Base-by-base conservation (phyloP, 805 yeast genomes). In the Lipomyces japonicus region DNA sequence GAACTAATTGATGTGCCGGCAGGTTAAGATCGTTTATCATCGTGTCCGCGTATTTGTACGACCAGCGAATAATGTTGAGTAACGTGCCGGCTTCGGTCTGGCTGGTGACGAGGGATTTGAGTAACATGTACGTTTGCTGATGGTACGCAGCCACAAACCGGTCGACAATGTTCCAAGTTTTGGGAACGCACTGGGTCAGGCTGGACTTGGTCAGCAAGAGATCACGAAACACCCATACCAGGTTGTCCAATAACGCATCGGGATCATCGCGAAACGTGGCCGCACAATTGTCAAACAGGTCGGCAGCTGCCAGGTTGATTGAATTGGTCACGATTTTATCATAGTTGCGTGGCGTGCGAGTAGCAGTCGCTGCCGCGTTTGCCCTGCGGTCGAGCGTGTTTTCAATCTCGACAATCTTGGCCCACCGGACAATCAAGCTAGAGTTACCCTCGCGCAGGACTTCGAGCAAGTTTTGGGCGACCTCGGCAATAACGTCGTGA, bases 161-260 rank as follows among this genome's bases (percentile, higher is more conserved):
- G 22, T 75, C 71, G 61, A 82, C 79, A 30, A 91, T 73, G 41
- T 80, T 73, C 97, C 97, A 93, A 48, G 76, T 72, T 18, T 63
- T 62, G 0, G 97, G 96, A 53, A 86, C 81, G 44, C 82, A 74
- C 12, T 71, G 71, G 1, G 73, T 66, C 22, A 87, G 69, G 26
- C 80, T 80, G 21, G 76, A 76, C 49, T 79, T 76, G 3, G 85
- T 87, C 49, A 83, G 76, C 26, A 75, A 68, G 48, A 93, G 69
- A 61, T 91, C 97, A 58, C 84, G 82, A 65, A 84, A 87, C 18
- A 89, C 76, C 90, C 96, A 91, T 50, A 81, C 82, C 48, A 90
- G 68, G 58, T 85, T 80, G 35, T 83, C 82, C 50, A 86, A 73
- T 1, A 88, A 80, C 16, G 73, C 74, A 67, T 81, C 79, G 34